A percentile compares a stretch with the other conserved stretches of the same genome.
phyloP scores from a whole-genome alignment of 2,329 filamentous ascomycete species.

The Elsinoe australis region DNA sequence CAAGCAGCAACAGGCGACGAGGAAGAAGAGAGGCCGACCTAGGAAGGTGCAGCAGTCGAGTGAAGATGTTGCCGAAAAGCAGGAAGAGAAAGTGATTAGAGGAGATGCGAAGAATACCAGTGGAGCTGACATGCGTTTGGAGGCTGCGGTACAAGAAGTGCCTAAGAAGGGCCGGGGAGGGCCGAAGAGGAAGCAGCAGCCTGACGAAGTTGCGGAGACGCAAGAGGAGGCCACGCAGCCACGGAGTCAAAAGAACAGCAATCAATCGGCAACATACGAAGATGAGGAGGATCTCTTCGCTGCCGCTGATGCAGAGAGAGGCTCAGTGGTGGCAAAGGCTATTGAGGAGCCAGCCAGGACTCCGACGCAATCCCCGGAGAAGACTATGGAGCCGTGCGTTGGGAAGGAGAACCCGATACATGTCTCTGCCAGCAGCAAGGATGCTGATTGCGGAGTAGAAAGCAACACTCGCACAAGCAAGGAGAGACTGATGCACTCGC shows the following conservation, averaged over 20 bases:
- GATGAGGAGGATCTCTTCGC: constrained; percentile 16
- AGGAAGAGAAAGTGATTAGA: too few relatives aligned
- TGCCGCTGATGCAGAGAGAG: constrained; percentile 1
- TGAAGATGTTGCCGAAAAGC: neutral
- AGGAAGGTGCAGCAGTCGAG: neutral
- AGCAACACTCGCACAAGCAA: too few relatives aligned
- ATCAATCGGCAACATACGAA: neutral
- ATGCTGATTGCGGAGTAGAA: neutral
- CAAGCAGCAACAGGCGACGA: constrained; percentile 29
- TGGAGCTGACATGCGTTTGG: too few relatives aligned
- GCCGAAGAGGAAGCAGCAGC: neutral
- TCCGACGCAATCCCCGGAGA: neutral
- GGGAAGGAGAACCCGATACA: constrained; percentile 4
- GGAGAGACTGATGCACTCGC: constrained; percentile 21
- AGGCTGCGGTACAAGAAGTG: neutral
- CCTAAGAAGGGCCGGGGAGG: neutral
- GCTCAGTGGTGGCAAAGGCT: neutral
- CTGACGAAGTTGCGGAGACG: constrained; percentile 1
- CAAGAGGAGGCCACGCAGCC: neutral
- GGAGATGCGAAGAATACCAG: too few relatives aligned
- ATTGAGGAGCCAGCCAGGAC: neutral
- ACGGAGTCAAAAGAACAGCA: neutral
- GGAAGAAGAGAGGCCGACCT: constrained; percentile 22
- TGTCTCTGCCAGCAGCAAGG: neutral
- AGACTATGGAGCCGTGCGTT: neutral